Evolutionary conservation across 176 grass and related monocot genomes (phyloP).

Genomic region (Carex myosuroides): DNA sequence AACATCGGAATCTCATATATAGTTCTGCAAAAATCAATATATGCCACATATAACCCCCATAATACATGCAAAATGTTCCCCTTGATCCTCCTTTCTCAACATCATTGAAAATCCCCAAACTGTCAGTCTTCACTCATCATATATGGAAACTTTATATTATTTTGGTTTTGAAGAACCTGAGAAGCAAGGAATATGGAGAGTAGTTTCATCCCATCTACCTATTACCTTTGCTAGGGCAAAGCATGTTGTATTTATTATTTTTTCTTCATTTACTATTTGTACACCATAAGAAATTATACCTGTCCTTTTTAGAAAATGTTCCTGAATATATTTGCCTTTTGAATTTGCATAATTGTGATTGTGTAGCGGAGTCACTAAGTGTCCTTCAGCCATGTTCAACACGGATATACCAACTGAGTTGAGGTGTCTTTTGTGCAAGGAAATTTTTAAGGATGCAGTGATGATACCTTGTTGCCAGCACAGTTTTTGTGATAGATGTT

Average conservation of each 20-base stretch:
- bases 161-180: not conserved
- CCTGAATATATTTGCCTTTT: not conserved
- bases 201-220: not conserved
- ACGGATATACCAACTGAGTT: constrained; percentile 34
- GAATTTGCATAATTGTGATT: constrained; percentile 5
- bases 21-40: not conserved
- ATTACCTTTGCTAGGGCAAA: not conserved
- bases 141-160: not conserved
- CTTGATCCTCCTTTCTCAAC: not conserved
- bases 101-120: not conserved
- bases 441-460: constrained; percentile 37
- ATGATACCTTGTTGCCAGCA: constrained; percentile 57
- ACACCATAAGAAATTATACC: not conserved
- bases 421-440: constrained; percentile 39
- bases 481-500: constrained; percentile 47
- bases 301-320: not conserved
- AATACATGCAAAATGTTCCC: not conserved
- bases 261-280: not conserved
- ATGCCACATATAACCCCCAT: not conserved
- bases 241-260: not conserved
- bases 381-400: constrained; percentile 11
- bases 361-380: constrained; percentile 10
- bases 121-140: not conserved
- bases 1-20: not conserved
- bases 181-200: not conserved